Evolutionary conservation across 108 stramenopile genomes (phyloP).

Genomic region (Discostella stelligeroides): DNA sequence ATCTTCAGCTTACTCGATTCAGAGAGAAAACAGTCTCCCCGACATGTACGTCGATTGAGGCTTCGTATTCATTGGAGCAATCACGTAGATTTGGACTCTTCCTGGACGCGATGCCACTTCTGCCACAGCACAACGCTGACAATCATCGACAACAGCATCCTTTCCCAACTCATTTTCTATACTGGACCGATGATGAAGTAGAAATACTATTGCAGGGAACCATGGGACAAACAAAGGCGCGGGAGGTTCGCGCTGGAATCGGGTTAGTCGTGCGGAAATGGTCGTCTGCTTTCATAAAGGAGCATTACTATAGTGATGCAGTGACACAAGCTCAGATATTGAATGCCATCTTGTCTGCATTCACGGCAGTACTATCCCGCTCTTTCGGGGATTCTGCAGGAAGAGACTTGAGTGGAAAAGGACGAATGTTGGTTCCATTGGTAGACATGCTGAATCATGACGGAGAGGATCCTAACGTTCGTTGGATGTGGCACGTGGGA

Average conservation of each 20-base stretch:
- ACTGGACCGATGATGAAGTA: constrained; percentile 48
- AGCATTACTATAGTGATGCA: constrained; percentile 16
- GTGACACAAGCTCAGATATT: constrained; percentile 29
- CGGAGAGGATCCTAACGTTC: constrained; percentile 44
- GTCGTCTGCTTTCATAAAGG: constrained; percentile 39
- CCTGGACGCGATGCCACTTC: constrained; percentile 49
- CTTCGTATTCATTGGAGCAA: constrained; percentile 25
- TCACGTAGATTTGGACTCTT: constrained; percentile 35
- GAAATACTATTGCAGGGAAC: constrained; percentile 37
- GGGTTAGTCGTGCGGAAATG: constrained; percentile 43
- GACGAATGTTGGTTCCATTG: constrained; percentile 46
- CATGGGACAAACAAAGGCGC: constrained; percentile 47
- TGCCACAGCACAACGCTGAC: constrained; percentile 17
- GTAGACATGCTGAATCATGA: constrained; percentile 56
- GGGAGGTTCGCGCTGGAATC: constrained; percentile 39
- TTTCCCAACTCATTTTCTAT: constrained; percentile 51
- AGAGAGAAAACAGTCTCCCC: constrained; percentile 23
- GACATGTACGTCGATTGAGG: neutral
- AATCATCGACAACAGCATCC: constrained; percentile 23
- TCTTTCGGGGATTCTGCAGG: constrained; percentile 47
- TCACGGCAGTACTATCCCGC: constrained; percentile 39
- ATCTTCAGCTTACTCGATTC: constrained; percentile 44
- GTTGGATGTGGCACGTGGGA: constrained; percentile 44
- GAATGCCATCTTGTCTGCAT: constrained; percentile 42
- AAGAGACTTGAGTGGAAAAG: constrained; percentile 38